These are phyloP conservation scores for Laburnicola sp. DNA, from an alignment of 2,329 filamentous ascomycete genomes.

Conservation along the genomic window DNA sequence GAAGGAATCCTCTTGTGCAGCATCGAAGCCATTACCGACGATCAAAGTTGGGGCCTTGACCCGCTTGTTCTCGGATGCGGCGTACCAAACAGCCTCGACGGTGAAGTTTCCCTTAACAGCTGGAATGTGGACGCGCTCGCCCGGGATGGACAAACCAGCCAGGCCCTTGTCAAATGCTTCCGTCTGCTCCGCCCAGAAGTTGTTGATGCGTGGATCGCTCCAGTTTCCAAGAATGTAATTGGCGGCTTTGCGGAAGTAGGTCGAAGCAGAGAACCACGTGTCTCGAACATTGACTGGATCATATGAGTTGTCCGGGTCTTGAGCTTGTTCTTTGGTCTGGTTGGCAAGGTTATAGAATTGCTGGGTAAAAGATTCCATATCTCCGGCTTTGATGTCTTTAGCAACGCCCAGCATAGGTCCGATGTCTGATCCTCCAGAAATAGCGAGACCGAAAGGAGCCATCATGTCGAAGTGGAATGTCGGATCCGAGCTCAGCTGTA, in stretches of 20 bases:
- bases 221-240: slow-evolving; percentile 15
- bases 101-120: slow-evolving; percentile 1
- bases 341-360: slow-evolving; percentile 28
- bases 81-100: slow-evolving; percentile 9
- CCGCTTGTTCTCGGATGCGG: neutral
- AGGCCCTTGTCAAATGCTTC: slow-evolving; percentile 11
- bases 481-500: neutral
- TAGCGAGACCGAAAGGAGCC: neutral
- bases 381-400: slow-evolving; percentile 25
- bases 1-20: slow-evolving; percentile 33
- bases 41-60: slow-evolving; percentile 23
- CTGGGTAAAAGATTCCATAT: slow-evolving; percentile 25
- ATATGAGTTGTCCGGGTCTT: neutral
- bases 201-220: slow-evolving; percentile 6
- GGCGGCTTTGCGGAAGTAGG: slow-evolving; percentile 14
- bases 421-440: slow-evolving; percentile 32
- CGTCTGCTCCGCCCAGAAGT: slow-evolving; percentile 3
- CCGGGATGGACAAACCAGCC: slow-evolving; percentile 7
- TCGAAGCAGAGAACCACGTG: slow-evolving; percentile 9
- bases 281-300: slow-evolving; percentile 3
- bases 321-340: neutral
- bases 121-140: slow-evolving; percentile 6
- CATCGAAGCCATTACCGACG: slow-evolving; percentile 33
- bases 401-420: slow-evolving; percentile 42
- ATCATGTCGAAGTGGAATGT: slow-evolving; percentile 2